Conservation (phyloP, 306 rosid genomes). For the Astragalus membranaceus region DNA sequence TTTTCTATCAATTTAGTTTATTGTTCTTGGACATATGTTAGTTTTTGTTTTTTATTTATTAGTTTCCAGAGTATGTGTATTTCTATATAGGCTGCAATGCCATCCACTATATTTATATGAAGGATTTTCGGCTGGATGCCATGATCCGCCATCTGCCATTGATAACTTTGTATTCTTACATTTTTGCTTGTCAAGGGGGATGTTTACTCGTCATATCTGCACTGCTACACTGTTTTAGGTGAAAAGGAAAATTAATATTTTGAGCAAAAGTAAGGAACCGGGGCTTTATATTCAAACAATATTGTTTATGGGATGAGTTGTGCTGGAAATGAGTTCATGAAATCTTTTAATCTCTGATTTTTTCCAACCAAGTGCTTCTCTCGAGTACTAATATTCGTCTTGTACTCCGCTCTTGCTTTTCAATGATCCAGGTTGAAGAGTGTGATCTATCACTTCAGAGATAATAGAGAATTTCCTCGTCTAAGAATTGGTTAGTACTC, state of each 20-base stretch:
- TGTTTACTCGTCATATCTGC: slow-evolving; percentile 2
- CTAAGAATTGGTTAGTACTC: slow-evolving; percentile 69
- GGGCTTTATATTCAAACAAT: slow-evolving; percentile 8
- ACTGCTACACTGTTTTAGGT: neutral
- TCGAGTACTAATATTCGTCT: neutral
- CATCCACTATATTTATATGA: neutral
- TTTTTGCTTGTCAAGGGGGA: neutral
- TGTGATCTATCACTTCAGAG: slow-evolving; percentile 70
- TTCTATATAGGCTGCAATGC: neutral
- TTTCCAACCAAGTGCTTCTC: slow-evolving; percentile 14
- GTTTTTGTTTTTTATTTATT: neutral
- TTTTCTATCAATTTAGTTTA: neutral
- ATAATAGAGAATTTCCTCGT: slow-evolving; percentile 76
- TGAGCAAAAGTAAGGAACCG: neutral
- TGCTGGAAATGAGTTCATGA: slow-evolving; percentile 16
- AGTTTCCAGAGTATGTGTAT: neutral
- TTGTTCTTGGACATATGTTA: neutral
- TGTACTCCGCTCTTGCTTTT: slow-evolving; percentile 17
- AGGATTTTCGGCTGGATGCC: neutral
- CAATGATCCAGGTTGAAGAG: slow-evolving; percentile 66
- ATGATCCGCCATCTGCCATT: neutral
- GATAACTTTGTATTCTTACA: neutral
- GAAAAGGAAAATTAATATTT: neutral
- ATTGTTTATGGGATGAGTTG: slow-evolving; percentile 7
- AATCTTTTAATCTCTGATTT: slow-evolving; percentile 15